These are phyloP conservation scores for Penicillium sclerotigenum DNA, from an alignment of 2,329 filamentous ascomycete species.

Conservation along the genomic window DNA sequence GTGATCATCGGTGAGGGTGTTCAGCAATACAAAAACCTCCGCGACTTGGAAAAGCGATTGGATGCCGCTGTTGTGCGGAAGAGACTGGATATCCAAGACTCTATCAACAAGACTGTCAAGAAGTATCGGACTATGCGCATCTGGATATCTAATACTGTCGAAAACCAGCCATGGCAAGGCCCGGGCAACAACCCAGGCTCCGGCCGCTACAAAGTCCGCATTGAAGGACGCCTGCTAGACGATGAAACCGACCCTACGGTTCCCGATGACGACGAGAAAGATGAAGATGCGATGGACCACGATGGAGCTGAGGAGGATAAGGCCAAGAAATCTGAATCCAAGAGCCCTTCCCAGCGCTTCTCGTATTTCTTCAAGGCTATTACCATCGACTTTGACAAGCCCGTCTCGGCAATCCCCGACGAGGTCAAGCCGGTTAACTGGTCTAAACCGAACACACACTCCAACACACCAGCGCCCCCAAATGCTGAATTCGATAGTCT, in stretches of 20 bases:
- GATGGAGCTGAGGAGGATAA: conserved; percentile 45
- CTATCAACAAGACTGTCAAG: conserved; percentile 70
- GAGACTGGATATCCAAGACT: conserved; percentile 83
- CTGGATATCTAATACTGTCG: conserved; percentile 92
- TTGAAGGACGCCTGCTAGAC: conserved; percentile 80
- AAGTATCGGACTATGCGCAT: conserved; percentile 81
- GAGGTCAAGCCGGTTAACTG: conserved; percentile 64
- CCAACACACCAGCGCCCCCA: conserved; percentile 55
- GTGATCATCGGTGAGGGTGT: conserved; percentile 78
- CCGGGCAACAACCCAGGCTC: conserved; percentile 35
- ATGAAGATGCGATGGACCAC: conserved; percentile 58
- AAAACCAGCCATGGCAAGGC: conserved; percentile 88
- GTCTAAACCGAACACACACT: conserved; percentile 68
- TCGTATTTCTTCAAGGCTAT: conserved; percentile 53
- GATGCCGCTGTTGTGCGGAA: conserved; percentile 95
- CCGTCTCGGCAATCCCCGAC: conserved; percentile 40
- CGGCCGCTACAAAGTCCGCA: conserved; percentile 73
- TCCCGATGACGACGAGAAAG: conserved; percentile 47
- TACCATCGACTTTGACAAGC: conserved; percentile 51
- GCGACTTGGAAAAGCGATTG: conserved; percentile 80
- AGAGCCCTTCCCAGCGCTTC: conserved; percentile 41
- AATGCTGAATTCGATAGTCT: conserved; percentile 83
- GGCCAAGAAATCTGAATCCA: conserved; percentile 28
- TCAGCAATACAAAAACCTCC: conserved; percentile 75
- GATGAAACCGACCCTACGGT: conserved; percentile 57